Evolutionary conservation across 129 eudicot species (phyloP).

Genomic region (Centella asiatica): DNA sequence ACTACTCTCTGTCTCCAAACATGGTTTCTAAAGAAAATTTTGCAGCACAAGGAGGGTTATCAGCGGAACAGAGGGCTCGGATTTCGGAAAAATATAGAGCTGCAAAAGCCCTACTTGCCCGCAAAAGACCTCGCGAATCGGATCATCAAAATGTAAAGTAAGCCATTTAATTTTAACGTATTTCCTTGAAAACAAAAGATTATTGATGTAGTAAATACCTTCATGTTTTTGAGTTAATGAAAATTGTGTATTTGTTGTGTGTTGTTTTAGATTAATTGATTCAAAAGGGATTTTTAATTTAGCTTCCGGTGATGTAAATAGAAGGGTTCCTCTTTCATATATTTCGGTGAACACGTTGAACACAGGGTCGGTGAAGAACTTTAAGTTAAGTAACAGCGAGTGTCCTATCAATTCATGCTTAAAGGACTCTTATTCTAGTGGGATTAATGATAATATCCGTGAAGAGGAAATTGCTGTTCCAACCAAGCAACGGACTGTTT

Average conservation of each 20-base stretch:
- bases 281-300: constrained; percentile 16
- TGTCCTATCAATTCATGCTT: constrained; percentile 6
- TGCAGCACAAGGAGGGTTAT: constrained; percentile 26
- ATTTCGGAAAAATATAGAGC: constrained; percentile 69
- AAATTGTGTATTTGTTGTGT: constrained; percentile 1
- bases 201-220: background rate
- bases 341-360: constrained; percentile 33
- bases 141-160: constrained; percentile 31
- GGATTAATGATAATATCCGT: constrained; percentile 6
- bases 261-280: constrained; percentile 24
- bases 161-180: background rate
- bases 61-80: constrained; percentile 79
- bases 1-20: background rate
- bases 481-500: constrained; percentile 11
- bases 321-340: constrained; percentile 52
- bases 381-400: constrained; percentile 18
- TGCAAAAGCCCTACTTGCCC: constrained; percentile 70
- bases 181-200: background rate
- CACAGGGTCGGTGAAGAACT: constrained; percentile 8
- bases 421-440: constrained; percentile 4
- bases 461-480: background rate
- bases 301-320: constrained; percentile 16
- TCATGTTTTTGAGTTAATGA: background rate
- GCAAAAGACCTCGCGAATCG: constrained; percentile 44
- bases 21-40: constrained; percentile 37